Percentiles rank a stretch among this genome's conserved stretches.
Conservation (phyloP, 1,284 basidiomycete genomes). For the Sanghuangporus sanghuang region DNA sequence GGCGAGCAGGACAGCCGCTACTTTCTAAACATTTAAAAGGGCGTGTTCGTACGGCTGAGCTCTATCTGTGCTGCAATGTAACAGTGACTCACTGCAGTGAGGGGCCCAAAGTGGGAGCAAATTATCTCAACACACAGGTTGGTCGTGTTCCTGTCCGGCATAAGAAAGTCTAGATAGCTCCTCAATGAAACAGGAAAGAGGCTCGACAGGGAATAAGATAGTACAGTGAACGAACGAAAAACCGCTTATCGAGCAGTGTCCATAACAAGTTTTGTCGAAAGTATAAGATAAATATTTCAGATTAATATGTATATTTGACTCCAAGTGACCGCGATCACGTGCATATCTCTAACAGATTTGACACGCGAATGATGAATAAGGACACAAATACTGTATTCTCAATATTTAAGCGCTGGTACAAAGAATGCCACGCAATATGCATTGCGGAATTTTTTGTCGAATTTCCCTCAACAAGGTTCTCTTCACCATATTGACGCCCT, state of each 20-base stretch:
- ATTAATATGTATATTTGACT: too few relatives aligned
- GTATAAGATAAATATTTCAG: too few relatives aligned
- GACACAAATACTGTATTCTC: too few relatives aligned
- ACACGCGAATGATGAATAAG: too few relatives aligned
- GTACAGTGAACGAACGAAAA: background rate
- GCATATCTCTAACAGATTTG: too few relatives aligned
- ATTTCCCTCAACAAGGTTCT: background rate
- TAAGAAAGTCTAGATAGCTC: slow-evolving; percentile 24
- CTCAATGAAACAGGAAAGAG: background rate
- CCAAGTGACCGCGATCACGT: too few relatives aligned
- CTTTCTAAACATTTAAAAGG: slow-evolving; percentile 51
- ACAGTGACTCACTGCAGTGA: slow-evolving; percentile 57
- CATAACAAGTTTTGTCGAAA: too few relatives aligned
- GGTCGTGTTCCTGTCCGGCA: slow-evolving; percentile 70
- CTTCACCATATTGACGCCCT: background rate
- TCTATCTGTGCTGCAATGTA: background rate
- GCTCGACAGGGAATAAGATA: background rate
- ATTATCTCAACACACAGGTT: slow-evolving; percentile 74
- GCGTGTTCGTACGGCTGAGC: background rate
- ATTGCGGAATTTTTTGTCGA: background rate
- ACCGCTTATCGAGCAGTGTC: too few relatives aligned
- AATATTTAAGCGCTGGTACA: too few relatives aligned
- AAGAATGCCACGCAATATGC: too few relatives aligned
- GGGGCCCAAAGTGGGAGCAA: slow-evolving; percentile 72
- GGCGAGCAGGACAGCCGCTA: slow-evolving; percentile 78